These are phyloP conservation scores for Bonnemaisonia californica DNA, from an alignment of 31 red algal genomes.

Conservation along the genomic window DNA sequence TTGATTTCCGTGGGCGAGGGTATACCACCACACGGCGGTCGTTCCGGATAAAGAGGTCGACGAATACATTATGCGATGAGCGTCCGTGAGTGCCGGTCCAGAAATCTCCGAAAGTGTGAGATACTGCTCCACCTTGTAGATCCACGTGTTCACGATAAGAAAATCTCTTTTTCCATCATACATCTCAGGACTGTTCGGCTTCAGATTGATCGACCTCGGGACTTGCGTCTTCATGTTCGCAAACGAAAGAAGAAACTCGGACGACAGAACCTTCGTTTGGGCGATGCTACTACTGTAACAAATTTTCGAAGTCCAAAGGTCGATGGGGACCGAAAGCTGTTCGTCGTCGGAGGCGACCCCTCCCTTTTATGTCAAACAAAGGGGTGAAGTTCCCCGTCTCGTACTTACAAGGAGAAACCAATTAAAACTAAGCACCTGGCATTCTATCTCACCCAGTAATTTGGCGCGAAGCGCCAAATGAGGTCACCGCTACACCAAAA, in stretches of 20 bases:
- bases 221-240: not conserved
- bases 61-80: not conserved
- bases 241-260: not conserved
- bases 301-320: no score
- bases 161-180: not conserved
- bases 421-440: no score
- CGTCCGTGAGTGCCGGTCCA: not conserved
- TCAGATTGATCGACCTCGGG: not conserved
- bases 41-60: not conserved
- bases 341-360: no score
- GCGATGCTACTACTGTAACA: not conserved
- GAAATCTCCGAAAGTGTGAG: not conserved
- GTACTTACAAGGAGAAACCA: no score
- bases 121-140: not conserved
- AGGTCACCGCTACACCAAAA: no score
- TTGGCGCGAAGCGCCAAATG: no score
- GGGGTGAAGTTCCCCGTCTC: no score
- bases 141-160: not conserved
- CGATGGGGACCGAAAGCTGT: no score
- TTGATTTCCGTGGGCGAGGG: not conserved
- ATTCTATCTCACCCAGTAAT: no score
- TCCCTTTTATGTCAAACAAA: no score
- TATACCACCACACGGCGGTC: not conserved
- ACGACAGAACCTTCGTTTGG: no score
- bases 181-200: no score